Evolutionary conservation across 1,284 basidiomycete species (phyloP).

Genomic region (Omphalotus olearius): DNA sequence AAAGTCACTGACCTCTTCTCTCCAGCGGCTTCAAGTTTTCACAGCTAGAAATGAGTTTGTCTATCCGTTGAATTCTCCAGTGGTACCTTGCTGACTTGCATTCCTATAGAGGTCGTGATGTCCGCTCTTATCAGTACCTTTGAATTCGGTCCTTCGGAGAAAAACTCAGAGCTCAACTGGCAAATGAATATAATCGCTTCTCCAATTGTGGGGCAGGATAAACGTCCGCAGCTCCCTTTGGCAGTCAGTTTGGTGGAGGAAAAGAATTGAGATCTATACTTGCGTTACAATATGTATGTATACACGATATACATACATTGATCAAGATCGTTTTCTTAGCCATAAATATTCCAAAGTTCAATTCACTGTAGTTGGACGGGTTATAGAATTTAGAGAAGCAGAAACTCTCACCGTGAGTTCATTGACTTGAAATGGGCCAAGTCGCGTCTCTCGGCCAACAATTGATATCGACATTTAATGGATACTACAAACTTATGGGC

Average conservation of each 20-base stretch:
- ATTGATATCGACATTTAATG: too few species aligned
- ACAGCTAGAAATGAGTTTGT: conserved; percentile 30
- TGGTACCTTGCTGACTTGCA: background rate
- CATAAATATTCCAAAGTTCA: too few species aligned
- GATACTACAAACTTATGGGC: too few species aligned
- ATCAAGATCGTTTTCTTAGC: too few species aligned
- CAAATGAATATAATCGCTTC: conserved; percentile 6
- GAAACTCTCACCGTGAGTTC: too few species aligned
- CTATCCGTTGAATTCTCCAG: background rate
- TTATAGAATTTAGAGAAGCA: too few species aligned
- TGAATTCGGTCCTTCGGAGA: conserved; percentile 6
- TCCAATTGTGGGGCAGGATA: conserved; percentile 1
- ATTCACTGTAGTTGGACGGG: too few species aligned
- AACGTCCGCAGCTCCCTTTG: conserved; percentile 6
- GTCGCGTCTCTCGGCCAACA: too few species aligned
- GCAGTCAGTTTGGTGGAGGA: background rate
- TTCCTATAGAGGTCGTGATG: conserved; percentile 3
- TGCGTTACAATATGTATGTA: too few species aligned
- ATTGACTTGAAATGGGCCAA: too few species aligned
- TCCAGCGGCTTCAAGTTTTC: conserved; percentile 29
- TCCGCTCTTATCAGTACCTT: conserved; percentile 4
- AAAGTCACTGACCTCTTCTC: background rate
- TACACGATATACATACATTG: too few species aligned
- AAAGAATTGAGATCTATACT: background rate
- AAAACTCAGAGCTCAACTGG: conserved; percentile 1